Evolutionary conservation across 2,329 filamentous ascomycete species (phyloP), one percentile per base, ranked within the genome.

Genomic region (Diaporthe longicolla): DNA sequence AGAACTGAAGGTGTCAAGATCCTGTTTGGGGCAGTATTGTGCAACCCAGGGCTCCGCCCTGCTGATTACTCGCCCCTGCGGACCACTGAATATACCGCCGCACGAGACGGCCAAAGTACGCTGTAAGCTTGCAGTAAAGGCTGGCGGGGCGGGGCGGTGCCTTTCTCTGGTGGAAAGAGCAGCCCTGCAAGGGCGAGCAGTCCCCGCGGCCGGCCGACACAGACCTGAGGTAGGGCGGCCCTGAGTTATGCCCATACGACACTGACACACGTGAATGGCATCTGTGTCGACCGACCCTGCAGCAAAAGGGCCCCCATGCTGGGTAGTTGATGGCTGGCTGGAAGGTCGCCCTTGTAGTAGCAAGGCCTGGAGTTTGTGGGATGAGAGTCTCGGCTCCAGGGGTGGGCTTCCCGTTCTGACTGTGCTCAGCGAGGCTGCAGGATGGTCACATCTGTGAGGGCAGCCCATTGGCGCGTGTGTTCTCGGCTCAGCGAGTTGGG

Each of bases 1-100:
- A 58, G 43, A 55, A 48, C 71, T 69, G 72, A 58, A 74, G 72
- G 48, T 74, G 72, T 74, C 72, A 74, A 57, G 57, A 45, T 57
- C 52, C 48, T 45, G 54, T 71, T 74, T 52, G 66, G 43, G 72
- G 66, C 66, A 65, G 9, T 35, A 45, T 55, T 65, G 72, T 71
- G 58, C 68, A 37, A 71, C 66, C n/a, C 29, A n/a, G 32, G 24
- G 50, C 50, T 71, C 58, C 48, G 69, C 69, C 69, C 45, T 54
- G 57, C 57, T 59, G 69, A 71, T 63, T 43, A 11, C 35, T 35
- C 24, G 26, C 32, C 58, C 11, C 10, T 54, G 54, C 35, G 37
- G 59, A 8, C 50, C 24, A 32, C 58, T 52, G 69, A 52, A 54
- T n/a, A 54, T 29, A 35, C 45, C 48, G 48, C 63, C 21, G 58